phyloP scores from a whole-genome alignment of 805 yeast genomes.

The Kodamaea fukazawae region DNA sequence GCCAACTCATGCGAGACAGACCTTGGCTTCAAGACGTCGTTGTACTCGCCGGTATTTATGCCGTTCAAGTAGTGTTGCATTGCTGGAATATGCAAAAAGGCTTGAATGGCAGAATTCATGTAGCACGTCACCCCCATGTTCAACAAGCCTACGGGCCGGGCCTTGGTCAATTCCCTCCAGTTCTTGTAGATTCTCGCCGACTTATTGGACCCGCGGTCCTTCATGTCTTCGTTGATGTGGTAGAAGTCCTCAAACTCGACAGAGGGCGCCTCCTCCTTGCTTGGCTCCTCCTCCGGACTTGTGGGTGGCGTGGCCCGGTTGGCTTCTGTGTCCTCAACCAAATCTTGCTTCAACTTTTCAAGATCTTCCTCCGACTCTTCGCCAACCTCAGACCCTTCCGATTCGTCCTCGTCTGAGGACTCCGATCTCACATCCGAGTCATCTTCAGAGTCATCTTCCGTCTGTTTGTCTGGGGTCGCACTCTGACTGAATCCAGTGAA shows the following conservation, averaged over 20 bases:
- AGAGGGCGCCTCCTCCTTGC: neutral
- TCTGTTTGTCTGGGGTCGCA: conserved; percentile 5
- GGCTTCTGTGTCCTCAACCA: conserved; percentile 17
- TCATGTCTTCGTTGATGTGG: conserved; percentile 52
- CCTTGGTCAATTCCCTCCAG: conserved; percentile 57
- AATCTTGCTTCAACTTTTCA: conserved; percentile 12
- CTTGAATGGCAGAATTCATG: conserved; percentile 92
- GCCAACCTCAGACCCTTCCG: conserved; percentile 18
- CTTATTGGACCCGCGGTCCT: conserved; percentile 64
- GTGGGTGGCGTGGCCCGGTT: conserved; percentile 9
- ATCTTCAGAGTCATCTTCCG: conserved; percentile 2
- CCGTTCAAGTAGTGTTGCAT: conserved; percentile 77
- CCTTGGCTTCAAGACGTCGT: conserved; percentile 43
- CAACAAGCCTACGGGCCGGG: conserved; percentile 69
- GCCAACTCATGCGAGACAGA: conserved; percentile 69
- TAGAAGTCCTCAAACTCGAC: conserved; percentile 22
- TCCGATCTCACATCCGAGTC: conserved; percentile 9
- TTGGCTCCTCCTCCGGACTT: conserved; percentile 7
- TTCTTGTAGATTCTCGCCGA: conserved; percentile 62
- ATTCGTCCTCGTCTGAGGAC: conserved; percentile 7
- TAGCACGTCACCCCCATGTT: conserved; percentile 97
- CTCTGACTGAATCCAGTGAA: conserved; percentile 13
- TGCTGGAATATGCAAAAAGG: conserved; percentile 88
- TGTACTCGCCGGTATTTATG: conserved; percentile 53
- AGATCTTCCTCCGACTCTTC: conserved; percentile 24